Conservation (phyloP, 2,329 filamentous ascomycete genomes). For the Sporothrix brunneoviolacea region DNA sequence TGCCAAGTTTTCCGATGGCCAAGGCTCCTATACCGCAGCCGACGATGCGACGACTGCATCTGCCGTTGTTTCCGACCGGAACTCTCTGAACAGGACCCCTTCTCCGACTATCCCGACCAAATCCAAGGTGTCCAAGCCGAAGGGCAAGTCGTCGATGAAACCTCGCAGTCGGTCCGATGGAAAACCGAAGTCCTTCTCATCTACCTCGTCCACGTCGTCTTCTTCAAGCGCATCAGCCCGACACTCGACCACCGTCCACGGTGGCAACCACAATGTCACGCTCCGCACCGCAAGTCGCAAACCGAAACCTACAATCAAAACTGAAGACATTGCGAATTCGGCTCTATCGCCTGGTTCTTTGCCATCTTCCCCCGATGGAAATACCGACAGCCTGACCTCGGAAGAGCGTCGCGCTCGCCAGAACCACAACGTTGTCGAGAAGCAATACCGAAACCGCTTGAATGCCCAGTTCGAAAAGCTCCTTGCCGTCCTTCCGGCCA, state of each 20-base stretch:
- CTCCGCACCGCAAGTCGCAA: slow-evolving; percentile 18
- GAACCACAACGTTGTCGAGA: slow-evolving; percentile 42
- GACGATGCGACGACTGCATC: too few relatives aligned
- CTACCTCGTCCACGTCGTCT: slow-evolving; percentile 6
- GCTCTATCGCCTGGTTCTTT: neutral
- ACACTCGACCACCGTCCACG: slow-evolving; percentile 16
- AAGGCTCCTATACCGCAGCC: too few relatives aligned
- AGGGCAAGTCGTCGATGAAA: too few relatives aligned
- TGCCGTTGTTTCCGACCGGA: too few relatives aligned
- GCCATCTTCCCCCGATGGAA: slow-evolving; percentile 11
- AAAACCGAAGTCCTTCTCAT: slow-evolving; percentile 10
- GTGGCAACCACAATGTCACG: slow-evolving; percentile 18
- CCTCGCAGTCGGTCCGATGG: too few relatives aligned
- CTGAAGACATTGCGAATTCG: neutral
- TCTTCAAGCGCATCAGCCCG: too few relatives aligned
- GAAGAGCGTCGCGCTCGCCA: slow-evolving; percentile 18
- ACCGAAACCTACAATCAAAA: slow-evolving; percentile 13
- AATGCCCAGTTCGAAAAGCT: slow-evolving; percentile 40
- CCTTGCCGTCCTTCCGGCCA: slow-evolving; percentile 32
- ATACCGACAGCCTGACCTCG: slow-evolving; percentile 10
- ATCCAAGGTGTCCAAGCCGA: too few relatives aligned
- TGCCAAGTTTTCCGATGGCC: too few relatives aligned
- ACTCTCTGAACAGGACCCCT: too few relatives aligned
- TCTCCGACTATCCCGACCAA: too few relatives aligned
- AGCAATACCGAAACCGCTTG: slow-evolving; percentile 42